Conservation (phyloP, 2,329 filamentous ascomycete species). For the Fusarium pseudocircinatum region DNA sequence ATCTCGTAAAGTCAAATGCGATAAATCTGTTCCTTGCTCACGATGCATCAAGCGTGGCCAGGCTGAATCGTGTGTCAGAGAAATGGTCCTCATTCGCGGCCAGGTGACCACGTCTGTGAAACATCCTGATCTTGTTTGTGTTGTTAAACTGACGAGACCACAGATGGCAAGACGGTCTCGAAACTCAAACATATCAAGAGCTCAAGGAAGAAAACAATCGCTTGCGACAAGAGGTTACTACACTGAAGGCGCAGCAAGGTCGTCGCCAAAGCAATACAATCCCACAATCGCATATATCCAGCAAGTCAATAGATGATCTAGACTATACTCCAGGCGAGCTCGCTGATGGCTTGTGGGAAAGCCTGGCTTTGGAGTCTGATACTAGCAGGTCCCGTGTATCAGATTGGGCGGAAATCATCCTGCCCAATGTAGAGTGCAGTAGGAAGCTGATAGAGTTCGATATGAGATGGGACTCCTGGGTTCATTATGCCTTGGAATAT, state of each 20-base stretch:
- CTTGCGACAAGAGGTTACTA: neutral
- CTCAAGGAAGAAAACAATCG: neutral
- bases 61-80: neutral
- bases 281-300: neutral
- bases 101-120: neutral
- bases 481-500: neutral
- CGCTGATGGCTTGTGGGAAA: neutral
- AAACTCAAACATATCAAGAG: neutral
- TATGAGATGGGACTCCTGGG: neutral
- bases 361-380: neutral
- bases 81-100: neutral
- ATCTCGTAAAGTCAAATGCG: neutral
- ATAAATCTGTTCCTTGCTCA: neutral
- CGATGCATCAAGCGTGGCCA: neutral
- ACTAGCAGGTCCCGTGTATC: rapidly evolving
- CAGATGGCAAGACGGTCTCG: neutral
- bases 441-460: neutral
- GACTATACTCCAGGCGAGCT: neutral
- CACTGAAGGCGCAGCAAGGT: rapidly evolving
- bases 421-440: neutral
- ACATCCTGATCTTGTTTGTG: rapidly evolving
- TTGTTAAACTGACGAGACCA: neutral
- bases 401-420: neutral
- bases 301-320: neutral
- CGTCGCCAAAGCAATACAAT: neutral